Conservation (phyloP, 2,329 filamentous ascomycete species). For the Trichophyton verrucosum region DNA sequence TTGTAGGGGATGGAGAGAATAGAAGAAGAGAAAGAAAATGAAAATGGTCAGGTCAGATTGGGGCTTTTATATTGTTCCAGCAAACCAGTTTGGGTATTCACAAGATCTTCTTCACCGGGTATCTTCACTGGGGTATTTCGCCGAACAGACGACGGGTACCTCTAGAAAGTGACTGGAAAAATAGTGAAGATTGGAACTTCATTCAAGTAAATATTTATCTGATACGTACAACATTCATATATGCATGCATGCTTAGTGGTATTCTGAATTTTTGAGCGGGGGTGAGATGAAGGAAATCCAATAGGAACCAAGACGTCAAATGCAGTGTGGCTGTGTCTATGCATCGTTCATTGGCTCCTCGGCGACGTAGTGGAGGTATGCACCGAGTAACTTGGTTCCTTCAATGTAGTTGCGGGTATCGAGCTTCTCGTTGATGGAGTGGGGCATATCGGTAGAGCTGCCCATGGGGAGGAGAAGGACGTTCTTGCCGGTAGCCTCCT, state of each 20-base stretch:
- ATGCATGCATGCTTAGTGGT: neutral
- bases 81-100: no score
- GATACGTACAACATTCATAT: neutral
- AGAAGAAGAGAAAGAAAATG: no score
- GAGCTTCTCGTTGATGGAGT: constrained; percentile 97
- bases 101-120: no score
- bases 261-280: neutral
- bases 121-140: no score
- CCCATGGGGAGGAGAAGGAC: constrained; percentile 93
- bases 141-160: no score
- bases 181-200: no score
- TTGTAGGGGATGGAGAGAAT: no score
- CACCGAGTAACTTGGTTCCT: constrained; percentile 87
- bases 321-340: constrained; percentile 4
- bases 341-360: constrained; percentile 55
- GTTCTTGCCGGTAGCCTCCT: constrained; percentile 96
- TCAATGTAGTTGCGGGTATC: constrained; percentile 97
- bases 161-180: no score
- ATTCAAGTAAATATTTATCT: neutral
- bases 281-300: neutral
- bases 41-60: no score
- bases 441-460: constrained; percentile 87
- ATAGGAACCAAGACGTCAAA: neutral
- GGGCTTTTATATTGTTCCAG: no score
- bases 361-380: constrained; percentile 91